Evolutionary conservation across 441 rosid species (phyloP), one percentile per base, ranked within the genome.

Genomic region (Manihot esculenta): DNA sequence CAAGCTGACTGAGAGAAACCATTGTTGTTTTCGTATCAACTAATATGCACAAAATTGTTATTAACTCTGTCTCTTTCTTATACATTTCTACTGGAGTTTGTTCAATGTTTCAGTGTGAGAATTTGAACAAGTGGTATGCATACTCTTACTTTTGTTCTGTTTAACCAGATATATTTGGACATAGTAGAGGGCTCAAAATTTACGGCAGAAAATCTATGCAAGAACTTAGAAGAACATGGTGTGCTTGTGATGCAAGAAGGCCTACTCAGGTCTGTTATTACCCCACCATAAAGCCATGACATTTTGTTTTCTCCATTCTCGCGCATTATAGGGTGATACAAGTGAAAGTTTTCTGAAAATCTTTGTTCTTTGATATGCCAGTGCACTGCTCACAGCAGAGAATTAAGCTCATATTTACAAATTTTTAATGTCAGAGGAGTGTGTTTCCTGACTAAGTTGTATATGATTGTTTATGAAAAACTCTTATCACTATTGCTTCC

Each of bases 181-280:
- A 60, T 95, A 47, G 74, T 69, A 62, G 81, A 88, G 72, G 83
- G 83, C 67, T 77, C 84, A 21, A 84, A 85, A 41, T 58, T 84
- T 58, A 82, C 87, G 10, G 89, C 83, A 50, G 87, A 74, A 59
- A 78, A 82, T 26, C 84, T 91, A 68, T 72, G 84, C 83, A 87
- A 84, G 81, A 83, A 82, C 71, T 84, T 94, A 81, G 84, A 87
- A 77, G 84, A 83, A 80, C 84, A 84, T 18, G 96, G 96, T 42
- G 79, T 95, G 44, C 86, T 85, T 45, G 75, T 88, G 35, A 82
- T 91, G 90, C 75, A 69, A 42, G 85, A 85, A 67, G 68, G 89
- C 72, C 80, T 86, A 42, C 69, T 85, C 68, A 91, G 90, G 98
- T 94, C 61, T 14, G 80, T 42, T 26, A 50, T 23, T 42, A 47